Base-by-base conservation (phyloP, 345 rosid species). In the Dipteronia sinensis region DNA sequence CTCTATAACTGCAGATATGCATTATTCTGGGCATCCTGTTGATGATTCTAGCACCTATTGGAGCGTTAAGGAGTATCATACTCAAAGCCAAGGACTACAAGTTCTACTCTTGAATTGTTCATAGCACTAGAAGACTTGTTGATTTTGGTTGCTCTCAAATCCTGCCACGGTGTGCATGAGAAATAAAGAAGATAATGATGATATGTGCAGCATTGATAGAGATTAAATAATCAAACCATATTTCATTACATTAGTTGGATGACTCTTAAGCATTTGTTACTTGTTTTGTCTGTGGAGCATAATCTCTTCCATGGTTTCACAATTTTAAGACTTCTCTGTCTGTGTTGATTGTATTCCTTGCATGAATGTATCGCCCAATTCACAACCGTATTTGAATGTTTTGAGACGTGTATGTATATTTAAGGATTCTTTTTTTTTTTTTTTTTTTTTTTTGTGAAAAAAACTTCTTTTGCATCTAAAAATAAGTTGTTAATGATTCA, bases 11-110 rank as follows among this genome's bases (percentile, higher is more conserved):
- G 75, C 94, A 95, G 97, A 85, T 89, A 15, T 93, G 97, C 81
- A 95, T 93, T 29, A 72, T 83, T 74, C 78, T 89, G 2, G 94
- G 94, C 22, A 16, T 92, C 16, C 69, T 84, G 64, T 72, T 95
- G 69, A 91, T 91, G 94, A 79, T 81, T 58, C 72, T 93, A 56
- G 79, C 98, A 9, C 97, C 98, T 0, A 92, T 95, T 65, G 99
- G 99, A 78, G 97, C 90, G 27, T 63, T 95, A 34, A 89, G 93
- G 88, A 82, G 80, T 19, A 95, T 93, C 76, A 93, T 93, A 49
- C 22, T 82, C 8, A 71, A 73, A 8, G 89, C 98, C 38, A 92
- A 89, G 81, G 75, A 10, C 25, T 92, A 92, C 80, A 6, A 85
- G 29, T 93, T 95, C 81, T 93, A 89, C 86, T 86, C 90, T 27